A percentile compares a stretch with the other conserved stretches of the same genome.
Evolutionary conservation across 192 early-diverging fungal species (phyloP).

Genomic region (Coemansia asiatica): DNA sequence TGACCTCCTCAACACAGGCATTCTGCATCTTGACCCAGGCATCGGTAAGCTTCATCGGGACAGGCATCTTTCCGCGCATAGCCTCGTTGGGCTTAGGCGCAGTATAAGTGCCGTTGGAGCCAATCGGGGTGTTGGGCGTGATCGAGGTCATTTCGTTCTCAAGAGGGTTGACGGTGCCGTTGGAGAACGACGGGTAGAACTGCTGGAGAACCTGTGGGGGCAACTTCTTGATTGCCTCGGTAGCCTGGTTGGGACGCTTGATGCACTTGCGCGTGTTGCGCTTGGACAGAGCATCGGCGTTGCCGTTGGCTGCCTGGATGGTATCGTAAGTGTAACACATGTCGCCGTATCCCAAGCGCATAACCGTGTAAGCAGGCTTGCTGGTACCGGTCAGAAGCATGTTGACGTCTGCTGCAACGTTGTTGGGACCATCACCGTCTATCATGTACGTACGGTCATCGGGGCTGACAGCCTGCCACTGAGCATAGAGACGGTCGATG

Average conservation of each 20-base stretch:
- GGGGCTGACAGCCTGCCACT: conserved; percentile 56
- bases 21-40: conserved; percentile 49
- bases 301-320: conserved; percentile 33
- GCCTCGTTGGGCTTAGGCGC: conserved; percentile 28
- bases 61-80: conserved; percentile 43
- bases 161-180: conserved; percentile 21
- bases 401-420: conserved; percentile 7
- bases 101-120: conserved; percentile 17
- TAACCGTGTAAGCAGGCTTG: conserved; percentile 32
- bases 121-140: conserved; percentile 29
- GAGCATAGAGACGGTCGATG: conserved; percentile 57
- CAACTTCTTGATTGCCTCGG: conserved; percentile 35
- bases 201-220: conserved; percentile 23
- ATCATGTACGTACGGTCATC: conserved; percentile 43
- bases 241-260: conserved; percentile 18
- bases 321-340: conserved; percentile 56
- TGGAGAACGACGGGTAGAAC: conserved; percentile 43
- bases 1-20: conserved; percentile 23
- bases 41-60: conserved; percentile 18
- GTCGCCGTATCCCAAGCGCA: conserved; percentile 44
- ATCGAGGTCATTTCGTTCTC: conserved; percentile 36
- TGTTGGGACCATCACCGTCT: conserved; percentile 23
- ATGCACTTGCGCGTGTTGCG: conserved; percentile 33
- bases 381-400: conserved; percentile 20
- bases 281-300: conserved; percentile 15